Conservation (phyloP, 2,329 filamentous ascomycete species). For the Calonectria fujianensis region DNA sequence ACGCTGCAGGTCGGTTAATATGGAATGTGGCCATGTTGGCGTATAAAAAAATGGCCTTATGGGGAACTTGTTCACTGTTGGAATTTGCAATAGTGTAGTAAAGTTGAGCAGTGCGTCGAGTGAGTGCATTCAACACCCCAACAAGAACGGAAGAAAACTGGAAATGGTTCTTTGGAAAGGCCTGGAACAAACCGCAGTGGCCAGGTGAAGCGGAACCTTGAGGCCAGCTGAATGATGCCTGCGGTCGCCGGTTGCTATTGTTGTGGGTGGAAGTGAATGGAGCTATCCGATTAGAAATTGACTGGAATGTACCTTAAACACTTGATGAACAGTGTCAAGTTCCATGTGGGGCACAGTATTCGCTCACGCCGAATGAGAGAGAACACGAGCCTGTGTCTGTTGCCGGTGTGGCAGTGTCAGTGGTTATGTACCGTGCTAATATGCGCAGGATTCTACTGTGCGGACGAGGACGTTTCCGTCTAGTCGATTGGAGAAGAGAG, state of each 20-base stretch:
- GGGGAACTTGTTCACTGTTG: background rate
- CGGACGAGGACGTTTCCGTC: conserved; percentile 9
- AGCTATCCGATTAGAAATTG: background rate
- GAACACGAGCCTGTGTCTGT: background rate
- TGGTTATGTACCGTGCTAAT: background rate
- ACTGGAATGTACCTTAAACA: background rate
- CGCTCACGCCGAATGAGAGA: background rate
- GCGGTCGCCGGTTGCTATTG: background rate
- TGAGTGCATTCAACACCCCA: background rate
- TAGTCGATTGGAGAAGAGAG: conserved; percentile 14
- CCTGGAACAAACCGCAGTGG: background rate
- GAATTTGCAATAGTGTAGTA: background rate
- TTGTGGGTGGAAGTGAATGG: conserved; percentile 2
- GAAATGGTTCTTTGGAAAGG: background rate
- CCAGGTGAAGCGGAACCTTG: background rate
- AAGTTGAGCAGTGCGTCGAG: background rate
- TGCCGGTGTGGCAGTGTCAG: background rate
- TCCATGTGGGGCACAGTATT: background rate
- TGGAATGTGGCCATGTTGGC: background rate
- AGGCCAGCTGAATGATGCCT: background rate
- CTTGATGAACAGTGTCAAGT: background rate
- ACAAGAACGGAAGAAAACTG: background rate
- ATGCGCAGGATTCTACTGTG: background rate
- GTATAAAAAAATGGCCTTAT: background rate
- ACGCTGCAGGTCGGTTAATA: background rate